Evolutionary conservation across 352 stramenopile species (phyloP).

Genomic region (Phytophthora constricta): DNA sequence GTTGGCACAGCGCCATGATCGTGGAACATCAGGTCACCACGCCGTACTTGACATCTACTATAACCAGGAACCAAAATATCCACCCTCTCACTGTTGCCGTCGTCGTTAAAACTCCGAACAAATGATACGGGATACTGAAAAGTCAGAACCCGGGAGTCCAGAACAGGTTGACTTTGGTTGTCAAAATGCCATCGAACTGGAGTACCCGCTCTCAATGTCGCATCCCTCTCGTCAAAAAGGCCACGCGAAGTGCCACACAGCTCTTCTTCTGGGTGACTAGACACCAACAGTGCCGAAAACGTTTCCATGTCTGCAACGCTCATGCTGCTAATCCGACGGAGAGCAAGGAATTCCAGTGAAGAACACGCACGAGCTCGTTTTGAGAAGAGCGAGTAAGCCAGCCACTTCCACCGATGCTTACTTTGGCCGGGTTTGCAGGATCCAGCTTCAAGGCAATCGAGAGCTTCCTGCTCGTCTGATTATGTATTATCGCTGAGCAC

Average conservation of each 20-base stretch:
- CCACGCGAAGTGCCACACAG: neutral
- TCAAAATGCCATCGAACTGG: neutral
- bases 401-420: neutral
- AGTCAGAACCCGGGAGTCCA: neutral
- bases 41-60: neutral
- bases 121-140: neutral
- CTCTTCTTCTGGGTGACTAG: conserved; percentile 1
- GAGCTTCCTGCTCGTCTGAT: neutral
- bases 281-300: neutral
- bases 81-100: neutral
- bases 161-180: neutral
- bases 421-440: neutral
- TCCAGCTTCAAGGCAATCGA: neutral
- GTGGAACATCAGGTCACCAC: neutral
- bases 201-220: neutral
- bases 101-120: neutral
- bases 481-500: neutral
- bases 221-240: neutral
- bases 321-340: neutral
- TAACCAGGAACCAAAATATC: neutral
- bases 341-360: neutral
- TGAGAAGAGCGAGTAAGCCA: neutral
- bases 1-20: neutral
- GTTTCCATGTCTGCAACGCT: neutral
- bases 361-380: neutral